phyloP scores from a whole-genome alignment of 1,284 basidiomycete species.

The Grifola frondosa region DNA sequence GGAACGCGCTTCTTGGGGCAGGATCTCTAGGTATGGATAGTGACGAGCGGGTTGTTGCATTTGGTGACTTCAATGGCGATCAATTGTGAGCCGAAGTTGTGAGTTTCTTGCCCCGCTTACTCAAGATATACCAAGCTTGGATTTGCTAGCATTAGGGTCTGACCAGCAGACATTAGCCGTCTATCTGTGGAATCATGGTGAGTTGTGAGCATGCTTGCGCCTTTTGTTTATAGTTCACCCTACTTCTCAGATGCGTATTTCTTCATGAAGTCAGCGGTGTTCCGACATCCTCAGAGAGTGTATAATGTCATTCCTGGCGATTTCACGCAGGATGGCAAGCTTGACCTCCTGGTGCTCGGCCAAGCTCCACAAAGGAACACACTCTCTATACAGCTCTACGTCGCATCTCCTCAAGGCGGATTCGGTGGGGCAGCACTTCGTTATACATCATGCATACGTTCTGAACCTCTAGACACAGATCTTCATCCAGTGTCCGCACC shows the following conservation, averaged over 20 bases:
- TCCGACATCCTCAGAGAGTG: constrained; percentile 56
- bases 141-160: constrained; percentile 73
- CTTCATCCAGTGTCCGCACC: constrained; percentile 52
- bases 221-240: not conserved
- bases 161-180: constrained; percentile 76
- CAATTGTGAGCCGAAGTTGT: constrained; percentile 68
- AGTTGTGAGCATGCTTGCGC: constrained; percentile 18
- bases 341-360: constrained; percentile 90
- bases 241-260: constrained; percentile 52
- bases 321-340: constrained; percentile 87
- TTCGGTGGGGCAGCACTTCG: constrained; percentile 55
- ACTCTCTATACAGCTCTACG: constrained; percentile 69
- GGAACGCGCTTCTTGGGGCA: constrained; percentile 80
- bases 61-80: constrained; percentile 95
- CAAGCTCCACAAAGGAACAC: constrained; percentile 47
- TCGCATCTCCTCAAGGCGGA: constrained; percentile 58
- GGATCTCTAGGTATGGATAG: constrained; percentile 78
- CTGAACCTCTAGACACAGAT: constrained; percentile 22
- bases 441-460: not conserved
- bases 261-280: constrained; percentile 55
- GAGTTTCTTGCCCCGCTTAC: not conserved
- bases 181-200: constrained; percentile 86
- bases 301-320: constrained; percentile 90
- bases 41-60: constrained; percentile 78
- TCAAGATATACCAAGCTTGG: constrained; percentile 53